A percentile compares a stretch with the other conserved stretches of the same genome.
These are phyloP conservation scores for Cercospora sesami DNA, from an alignment of 2,329 filamentous ascomycete species.

Conservation along the genomic window DNA sequence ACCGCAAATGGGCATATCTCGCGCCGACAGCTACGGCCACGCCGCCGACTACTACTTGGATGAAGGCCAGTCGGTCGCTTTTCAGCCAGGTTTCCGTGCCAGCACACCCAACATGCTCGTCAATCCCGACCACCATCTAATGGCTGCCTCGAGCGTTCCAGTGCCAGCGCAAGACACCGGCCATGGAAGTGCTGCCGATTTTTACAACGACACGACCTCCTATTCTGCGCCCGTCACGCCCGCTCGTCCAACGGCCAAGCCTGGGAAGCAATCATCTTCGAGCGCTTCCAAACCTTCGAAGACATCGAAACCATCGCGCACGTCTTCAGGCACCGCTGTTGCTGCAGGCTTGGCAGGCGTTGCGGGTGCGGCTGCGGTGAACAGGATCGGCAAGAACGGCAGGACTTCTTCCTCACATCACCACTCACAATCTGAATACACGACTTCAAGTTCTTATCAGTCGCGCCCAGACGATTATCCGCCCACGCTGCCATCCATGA, in stretches of 20 bases:
- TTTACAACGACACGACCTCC: constrained; percentile 45
- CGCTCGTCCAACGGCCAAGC: constrained; percentile 38
- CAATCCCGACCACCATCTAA: constrained; percentile 58
- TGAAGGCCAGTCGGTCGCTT: constrained; percentile 59
- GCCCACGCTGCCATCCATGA: constrained; percentile 16
- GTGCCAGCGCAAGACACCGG: constrained; percentile 62
- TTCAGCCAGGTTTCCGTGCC: constrained; percentile 61
- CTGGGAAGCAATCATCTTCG: constrained; percentile 29
- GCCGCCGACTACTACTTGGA: constrained; percentile 64
- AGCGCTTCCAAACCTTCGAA: constrained; percentile 25
- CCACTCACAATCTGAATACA: constrained; percentile 18
- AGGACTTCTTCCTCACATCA: constrained; percentile 22
- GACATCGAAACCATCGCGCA: constrained; percentile 33
- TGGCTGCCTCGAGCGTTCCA: constrained; percentile 52
- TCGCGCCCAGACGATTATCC: constrained; percentile 16
- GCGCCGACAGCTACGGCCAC: constrained; percentile 50
- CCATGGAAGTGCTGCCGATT: constrained; percentile 59
- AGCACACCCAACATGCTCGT: constrained; percentile 54
- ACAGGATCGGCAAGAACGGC: constrained; percentile 14
- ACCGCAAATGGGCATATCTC: constrained; percentile 30
- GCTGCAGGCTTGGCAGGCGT: constrained; percentile 43
- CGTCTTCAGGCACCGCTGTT: constrained; percentile 40
- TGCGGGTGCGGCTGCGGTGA: constrained; percentile 44
- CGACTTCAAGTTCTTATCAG: constrained; percentile 11
- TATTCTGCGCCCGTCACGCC: constrained; percentile 25